Conservation (phyloP, 2,329 filamentous ascomycete species). For the Claviceps cyperi region DNA sequence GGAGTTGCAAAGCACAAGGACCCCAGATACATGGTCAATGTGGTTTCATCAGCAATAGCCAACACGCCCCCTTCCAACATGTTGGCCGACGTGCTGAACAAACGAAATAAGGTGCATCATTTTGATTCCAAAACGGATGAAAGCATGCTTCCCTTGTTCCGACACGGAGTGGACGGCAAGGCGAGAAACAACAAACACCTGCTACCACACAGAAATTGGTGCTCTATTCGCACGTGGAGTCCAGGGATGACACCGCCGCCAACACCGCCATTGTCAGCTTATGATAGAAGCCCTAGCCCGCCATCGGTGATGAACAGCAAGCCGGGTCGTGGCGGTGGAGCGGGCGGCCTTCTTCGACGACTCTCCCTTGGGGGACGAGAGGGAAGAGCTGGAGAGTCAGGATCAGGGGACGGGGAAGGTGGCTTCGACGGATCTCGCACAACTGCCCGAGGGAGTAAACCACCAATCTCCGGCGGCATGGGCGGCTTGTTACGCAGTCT, state of each 20-base stretch:
- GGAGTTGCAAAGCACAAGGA: slow-evolving; percentile 73
- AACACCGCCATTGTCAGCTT: slow-evolving; percentile 42
- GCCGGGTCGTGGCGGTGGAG: slow-evolving; percentile 9
- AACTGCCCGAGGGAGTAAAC: slow-evolving; percentile 28
- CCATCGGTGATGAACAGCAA: slow-evolving; percentile 10
- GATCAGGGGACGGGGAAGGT: not conserved
- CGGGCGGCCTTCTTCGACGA: slow-evolving; percentile 28
- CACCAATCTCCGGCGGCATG: slow-evolving; percentile 31
- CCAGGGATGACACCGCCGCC: slow-evolving; percentile 62
- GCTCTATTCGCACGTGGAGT: slow-evolving; percentile 72
- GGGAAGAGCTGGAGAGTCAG: not conserved
- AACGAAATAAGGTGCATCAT: slow-evolving; percentile 69
- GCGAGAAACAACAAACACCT: slow-evolving; percentile 81
- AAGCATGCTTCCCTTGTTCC: slow-evolving; percentile 89
- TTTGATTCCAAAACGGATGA: slow-evolving; percentile 73
- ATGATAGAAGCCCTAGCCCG: slow-evolving; percentile 27
- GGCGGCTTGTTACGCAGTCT: slow-evolving; percentile 33
- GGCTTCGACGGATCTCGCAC: slow-evolving; percentile 24
- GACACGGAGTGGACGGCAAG: slow-evolving; percentile 77
- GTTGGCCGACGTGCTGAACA: slow-evolving; percentile 84
- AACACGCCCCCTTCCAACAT: slow-evolving; percentile 81
- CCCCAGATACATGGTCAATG: slow-evolving; percentile 91
- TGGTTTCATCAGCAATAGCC: slow-evolving; percentile 87
- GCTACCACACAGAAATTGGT: slow-evolving; percentile 88
- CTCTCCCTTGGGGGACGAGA: slow-evolving; percentile 17